Conservation (phyloP, 2,329 filamentous ascomycete genomes). For the Cladosporium sp. region DNA sequence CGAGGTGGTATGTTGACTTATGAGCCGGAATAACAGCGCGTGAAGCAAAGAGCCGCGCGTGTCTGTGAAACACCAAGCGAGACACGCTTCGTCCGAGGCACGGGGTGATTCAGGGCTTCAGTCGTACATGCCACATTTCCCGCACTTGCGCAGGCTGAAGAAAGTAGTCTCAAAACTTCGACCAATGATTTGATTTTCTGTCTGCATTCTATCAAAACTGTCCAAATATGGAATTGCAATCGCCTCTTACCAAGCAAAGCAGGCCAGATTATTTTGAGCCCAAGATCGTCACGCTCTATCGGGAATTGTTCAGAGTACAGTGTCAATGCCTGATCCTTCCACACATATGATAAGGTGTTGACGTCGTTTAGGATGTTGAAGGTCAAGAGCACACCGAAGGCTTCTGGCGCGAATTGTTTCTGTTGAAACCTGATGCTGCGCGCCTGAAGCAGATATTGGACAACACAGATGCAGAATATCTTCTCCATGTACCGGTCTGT, state of each 20-base stretch:
- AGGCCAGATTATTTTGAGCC: slow-evolving; percentile 87
- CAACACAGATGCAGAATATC: slow-evolving; percentile 66
- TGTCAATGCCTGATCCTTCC: slow-evolving; percentile 24
- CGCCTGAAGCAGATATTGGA: slow-evolving; percentile 66
- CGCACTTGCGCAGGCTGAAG: not conserved
- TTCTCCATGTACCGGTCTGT: slow-evolving; percentile 68
- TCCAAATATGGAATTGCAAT: slow-evolving; percentile 41
- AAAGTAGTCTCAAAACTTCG: not conserved
- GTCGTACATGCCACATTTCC: not conserved
- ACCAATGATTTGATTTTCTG: not conserved
- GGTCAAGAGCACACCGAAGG: slow-evolving; percentile 72
- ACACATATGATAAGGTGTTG: not conserved
- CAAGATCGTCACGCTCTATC: slow-evolving; percentile 89
- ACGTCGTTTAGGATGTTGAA: slow-evolving; percentile 51
- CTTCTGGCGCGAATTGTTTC: slow-evolving; percentile 95
- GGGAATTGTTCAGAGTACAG: slow-evolving; percentile 67
- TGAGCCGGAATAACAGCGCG: no score
- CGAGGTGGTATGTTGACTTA: no score
- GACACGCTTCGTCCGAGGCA: no score
- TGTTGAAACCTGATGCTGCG: slow-evolving; percentile 72
- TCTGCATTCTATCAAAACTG: not conserved
- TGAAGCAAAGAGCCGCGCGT: no score
- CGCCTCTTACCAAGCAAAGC: slow-evolving; percentile 87
- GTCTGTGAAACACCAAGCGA: not conserved
- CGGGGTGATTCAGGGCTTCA: not conserved